Base-by-base conservation (phyloP, 1,284 basidiomycete genomes). In the Tylopilus sp. region DNA sequence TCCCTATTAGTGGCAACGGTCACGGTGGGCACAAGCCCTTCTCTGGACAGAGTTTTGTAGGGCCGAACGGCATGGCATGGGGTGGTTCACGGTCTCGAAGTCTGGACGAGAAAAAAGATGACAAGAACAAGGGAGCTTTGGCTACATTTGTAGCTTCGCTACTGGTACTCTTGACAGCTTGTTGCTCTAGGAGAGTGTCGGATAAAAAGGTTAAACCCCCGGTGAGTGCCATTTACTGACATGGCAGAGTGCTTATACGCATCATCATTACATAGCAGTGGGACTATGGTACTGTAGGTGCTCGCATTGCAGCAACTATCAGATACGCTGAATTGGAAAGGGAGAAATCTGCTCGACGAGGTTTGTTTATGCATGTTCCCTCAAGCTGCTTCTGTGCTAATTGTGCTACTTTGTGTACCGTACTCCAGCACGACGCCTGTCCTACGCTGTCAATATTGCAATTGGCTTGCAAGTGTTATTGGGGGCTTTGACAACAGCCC, bases 401-500 rank as follows among this genome's bases (percentile, higher is more conserved):
- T 53, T 32, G 29, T 5, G 18, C 53, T 19, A 36, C 16, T 13
- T 8, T 53, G 16, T 49, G 7, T 44, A n/a, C 19, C 36, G 7
- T 51, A 33, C 8, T 26, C 38, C 63, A 86, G 90, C 89, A 13
- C 77, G 75, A 60, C 70, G 81, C 63, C 86, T 85, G 1, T 83
- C 84, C 6, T 85, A 80, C 63, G 74, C 82, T 9, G 79, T 92
- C 33, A 92, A 92, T 71, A 65, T 79, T 19, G 86, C 86, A 3
- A 86, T 87, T 53, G 86, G 82, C 49, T 52, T 89, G 26, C 91
- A 88, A 72, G 87, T 93, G 10, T 61, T 90, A 0, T 77, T 92
- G 22, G 91, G 90, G 5, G 86, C 91, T 19, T 78, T 92, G 53
- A 92, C 89, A 13, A 92, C 91, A 0, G 90, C 85, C 0, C 70